Evolutionary conservation across 2,329 filamentous ascomycete genomes (phyloP), one percentile per base, ranked within the genome.

Genomic region (Dactylonectria macrodidyma): DNA sequence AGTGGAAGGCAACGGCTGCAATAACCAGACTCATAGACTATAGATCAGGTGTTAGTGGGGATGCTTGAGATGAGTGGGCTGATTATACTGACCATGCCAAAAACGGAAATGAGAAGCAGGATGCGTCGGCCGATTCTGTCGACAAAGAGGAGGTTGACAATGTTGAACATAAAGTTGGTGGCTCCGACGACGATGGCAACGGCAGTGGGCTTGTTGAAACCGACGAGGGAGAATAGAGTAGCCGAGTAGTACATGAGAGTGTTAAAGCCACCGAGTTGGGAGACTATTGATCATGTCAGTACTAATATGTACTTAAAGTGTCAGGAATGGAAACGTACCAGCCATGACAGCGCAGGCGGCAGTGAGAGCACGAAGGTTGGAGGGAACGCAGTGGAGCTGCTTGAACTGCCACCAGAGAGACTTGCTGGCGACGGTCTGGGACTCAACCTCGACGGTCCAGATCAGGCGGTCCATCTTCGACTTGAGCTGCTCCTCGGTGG

Each of bases 251-350:
- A 86, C 59, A 81, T 78, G 30, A 87, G 76, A 1, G 85, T 85
- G 68, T 87, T 88, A 75, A 87, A 85, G 0, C 84, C 85, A 5
- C 82, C 78, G 41, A 86, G 84, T 77, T 87, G 85, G 11, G 79
- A 82, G 41, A 86, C 67, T 70, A 7, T 22, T 11, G 24, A 14
- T 2, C 8, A 33, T 24, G 50, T 63, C 54, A 55, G 54, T 26
- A 19, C n/a, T 6, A 46, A 54, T 4, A 5, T 12, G 5, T 33
- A 5, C 3, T 24, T 41, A 7, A 24, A n/a, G 14, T 19, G 14
- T 9, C 26, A 14, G 11, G 14, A 50, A 12, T 7, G 2, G 2
- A 26, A 24, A 70, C 68, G 14, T 66, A 70, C 67, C 82, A 12
- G 83, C 84, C 84, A 86, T 86, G 26, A 86, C 73, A 4, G 83